Evolutionary conservation across 495 filamentous ascomycete genomes (phyloP).

Genomic region (Penicillium crystallinum): DNA sequence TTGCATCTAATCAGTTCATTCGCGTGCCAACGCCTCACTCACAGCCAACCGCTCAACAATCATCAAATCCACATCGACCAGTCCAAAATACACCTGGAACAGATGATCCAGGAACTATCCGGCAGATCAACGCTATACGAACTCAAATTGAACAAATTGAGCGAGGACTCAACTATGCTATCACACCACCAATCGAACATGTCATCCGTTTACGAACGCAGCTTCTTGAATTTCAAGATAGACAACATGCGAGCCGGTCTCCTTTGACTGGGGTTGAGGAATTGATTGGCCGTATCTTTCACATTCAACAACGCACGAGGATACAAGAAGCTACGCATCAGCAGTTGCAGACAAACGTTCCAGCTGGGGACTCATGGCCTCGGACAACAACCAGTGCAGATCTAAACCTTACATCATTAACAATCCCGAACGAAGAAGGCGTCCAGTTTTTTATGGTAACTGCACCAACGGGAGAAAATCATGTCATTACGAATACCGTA

Average conservation of each 20-base stretch:
- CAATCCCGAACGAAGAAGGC: neutral
- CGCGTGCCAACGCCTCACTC: neutral
- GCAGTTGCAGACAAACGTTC: neutral
- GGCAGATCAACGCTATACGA: conserved; percentile 1
- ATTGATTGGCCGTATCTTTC: neutral
- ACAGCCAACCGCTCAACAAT: neutral
- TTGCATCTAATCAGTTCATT: neutral
- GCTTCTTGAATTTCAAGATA: conserved; percentile 28
- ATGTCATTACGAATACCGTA: neutral
- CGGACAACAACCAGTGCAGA: neutral
- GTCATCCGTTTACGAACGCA: conserved; percentile 32
- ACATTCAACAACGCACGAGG: neutral
- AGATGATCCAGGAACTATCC: neutral
- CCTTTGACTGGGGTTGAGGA: neutral
- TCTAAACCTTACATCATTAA: too few species aligned
- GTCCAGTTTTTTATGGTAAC: neutral
- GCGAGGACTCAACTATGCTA: conserved; percentile 35
- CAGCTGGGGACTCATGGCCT: neutral
- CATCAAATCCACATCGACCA: neutral
- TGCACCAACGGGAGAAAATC: neutral
- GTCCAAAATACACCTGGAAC: neutral
- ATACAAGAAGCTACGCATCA: neutral
- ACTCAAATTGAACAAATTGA: conserved; percentile 34
- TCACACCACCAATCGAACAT: conserved; percentile 25
- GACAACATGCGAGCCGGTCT: conserved; percentile 17